These are phyloP conservation scores for Neonectria ditissima DNA, from an alignment of 2,329 filamentous ascomycete species.

Conservation along the genomic window DNA sequence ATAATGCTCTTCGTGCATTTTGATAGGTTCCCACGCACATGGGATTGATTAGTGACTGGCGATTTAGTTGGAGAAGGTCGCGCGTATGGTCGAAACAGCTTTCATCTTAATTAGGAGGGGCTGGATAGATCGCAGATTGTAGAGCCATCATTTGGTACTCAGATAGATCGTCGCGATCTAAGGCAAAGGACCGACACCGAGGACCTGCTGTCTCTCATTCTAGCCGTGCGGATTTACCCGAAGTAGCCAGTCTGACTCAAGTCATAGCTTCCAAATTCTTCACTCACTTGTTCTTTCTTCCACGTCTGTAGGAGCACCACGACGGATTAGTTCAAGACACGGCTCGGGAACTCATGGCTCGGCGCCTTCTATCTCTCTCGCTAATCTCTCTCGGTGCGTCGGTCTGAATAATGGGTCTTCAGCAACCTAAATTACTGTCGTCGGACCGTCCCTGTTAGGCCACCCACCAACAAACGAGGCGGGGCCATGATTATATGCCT, in stretches of 20 bases:
- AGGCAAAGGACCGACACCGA: too few relatives aligned
- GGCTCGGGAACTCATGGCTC: conserved; percentile 37
- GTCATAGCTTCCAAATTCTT: not conserved
- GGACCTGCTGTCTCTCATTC: too few relatives aligned
- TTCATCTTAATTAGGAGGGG: not conserved
- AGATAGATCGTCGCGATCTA: too few relatives aligned
- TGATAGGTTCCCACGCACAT: not conserved
- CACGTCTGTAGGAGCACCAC: conserved; percentile 20
- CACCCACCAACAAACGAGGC: too few relatives aligned
- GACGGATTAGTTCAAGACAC: conserved; percentile 26
- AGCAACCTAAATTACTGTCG: conserved; percentile 44
- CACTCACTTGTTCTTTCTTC: conserved; percentile 16
- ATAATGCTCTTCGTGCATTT: not conserved
- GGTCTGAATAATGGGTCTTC: conserved; percentile 47
- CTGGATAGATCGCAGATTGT: not conserved
- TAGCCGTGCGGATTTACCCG: too few relatives aligned
- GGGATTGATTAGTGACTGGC: not conserved
- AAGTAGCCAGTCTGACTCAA: not conserved
- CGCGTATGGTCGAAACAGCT: not conserved
- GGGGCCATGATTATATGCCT: conserved; percentile 43
- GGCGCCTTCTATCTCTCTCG: conserved; percentile 35
- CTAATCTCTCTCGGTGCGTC: conserved; percentile 43
- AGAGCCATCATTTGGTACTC: too few relatives aligned
- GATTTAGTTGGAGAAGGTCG: not conserved
- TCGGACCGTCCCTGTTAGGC: too few relatives aligned